Percentiles rank a stretch among this genome's conserved stretches.
phyloP scores from a whole-genome alignment of 495 filamentous ascomycete genomes.

The Aspergillus leporis region DNA sequence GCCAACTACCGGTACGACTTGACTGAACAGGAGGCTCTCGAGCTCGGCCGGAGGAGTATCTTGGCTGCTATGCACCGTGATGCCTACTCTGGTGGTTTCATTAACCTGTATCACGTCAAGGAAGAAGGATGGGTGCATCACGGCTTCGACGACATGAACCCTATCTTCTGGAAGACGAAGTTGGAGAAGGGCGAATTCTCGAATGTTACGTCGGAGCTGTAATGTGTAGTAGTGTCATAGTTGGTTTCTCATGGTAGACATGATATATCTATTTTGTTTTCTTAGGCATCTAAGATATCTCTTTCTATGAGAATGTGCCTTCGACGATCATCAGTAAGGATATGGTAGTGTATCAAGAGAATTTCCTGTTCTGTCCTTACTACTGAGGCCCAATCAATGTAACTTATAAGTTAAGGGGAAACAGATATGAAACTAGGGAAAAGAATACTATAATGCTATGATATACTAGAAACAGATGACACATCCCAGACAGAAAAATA shows the following conservation, averaged over 20 bases:
- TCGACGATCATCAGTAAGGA: not conserved
- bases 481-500: conserved; percentile 16
- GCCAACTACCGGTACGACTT: conserved; percentile 92
- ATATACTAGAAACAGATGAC: conserved; percentile 15
- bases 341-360: not conserved
- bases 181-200: conserved; percentile 97
- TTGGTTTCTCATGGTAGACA: conserved; percentile 18
- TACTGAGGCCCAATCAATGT: not conserved
- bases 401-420: conserved; percentile 2
- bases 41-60: conserved; percentile 86
- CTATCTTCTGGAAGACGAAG: conserved; percentile 99
- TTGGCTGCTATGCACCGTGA: conserved; percentile 97
- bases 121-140: conserved; percentile 98
- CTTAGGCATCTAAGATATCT: conserved; percentile 6
- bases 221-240: conserved; percentile 12
- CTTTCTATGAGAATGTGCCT: not conserved
- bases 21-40: conserved; percentile 80
- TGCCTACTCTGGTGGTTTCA: conserved; percentile 96
- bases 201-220: conserved; percentile 84
- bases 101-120: conserved; percentile 98
- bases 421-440: conserved; percentile 17
- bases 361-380: not conserved
- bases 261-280: conserved; percentile 12
- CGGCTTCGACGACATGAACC: conserved; percentile 92
- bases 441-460: conserved; percentile 28